phyloP scores from a whole-genome alignment of 2,329 filamentous ascomycete genomes.

The Camillea tinctor region DNA sequence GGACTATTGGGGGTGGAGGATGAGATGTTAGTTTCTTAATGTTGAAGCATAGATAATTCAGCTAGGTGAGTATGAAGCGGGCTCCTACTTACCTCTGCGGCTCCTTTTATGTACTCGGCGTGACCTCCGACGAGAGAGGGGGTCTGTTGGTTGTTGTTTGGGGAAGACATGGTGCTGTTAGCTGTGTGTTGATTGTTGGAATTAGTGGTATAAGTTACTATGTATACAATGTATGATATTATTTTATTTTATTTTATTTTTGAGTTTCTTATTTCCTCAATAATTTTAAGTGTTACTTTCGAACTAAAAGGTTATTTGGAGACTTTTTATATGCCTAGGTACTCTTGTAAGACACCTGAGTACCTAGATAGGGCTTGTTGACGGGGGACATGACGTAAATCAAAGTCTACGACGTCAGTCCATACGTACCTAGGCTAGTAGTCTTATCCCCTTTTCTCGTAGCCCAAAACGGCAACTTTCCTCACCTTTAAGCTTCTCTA shows the following conservation, averaged over 20 bases:
- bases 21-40: too few relatives aligned
- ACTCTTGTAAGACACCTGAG: neutral
- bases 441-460: neutral
- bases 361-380: slow-evolving; percentile 5
- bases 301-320: too few relatives aligned
- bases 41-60: too few relatives aligned
- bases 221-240: slow-evolving; percentile 8
- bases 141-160: slow-evolving; percentile 40
- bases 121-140: slow-evolving; percentile 63
- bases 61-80: too few relatives aligned
- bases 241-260: too few relatives aligned
- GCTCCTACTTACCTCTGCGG: slow-evolving; percentile 59
- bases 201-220: too few relatives aligned
- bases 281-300: too few relatives aligned
- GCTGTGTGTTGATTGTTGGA: slow-evolving; percentile 25
- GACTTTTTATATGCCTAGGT: neutral
- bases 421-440: neutral
- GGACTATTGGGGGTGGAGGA: slow-evolving; percentile 38
- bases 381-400: neutral
- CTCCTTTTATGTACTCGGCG: slow-evolving; percentile 67
- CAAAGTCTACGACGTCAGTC: slow-evolving; percentile 21
- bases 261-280: too few relatives aligned
- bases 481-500: neutral
- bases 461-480: neutral
- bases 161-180: slow-evolving; percentile 33